These are phyloP conservation scores for Aspergillus arachidicola DNA, from an alignment of 2,329 filamentous ascomycete genomes.

Conservation along the genomic window DNA sequence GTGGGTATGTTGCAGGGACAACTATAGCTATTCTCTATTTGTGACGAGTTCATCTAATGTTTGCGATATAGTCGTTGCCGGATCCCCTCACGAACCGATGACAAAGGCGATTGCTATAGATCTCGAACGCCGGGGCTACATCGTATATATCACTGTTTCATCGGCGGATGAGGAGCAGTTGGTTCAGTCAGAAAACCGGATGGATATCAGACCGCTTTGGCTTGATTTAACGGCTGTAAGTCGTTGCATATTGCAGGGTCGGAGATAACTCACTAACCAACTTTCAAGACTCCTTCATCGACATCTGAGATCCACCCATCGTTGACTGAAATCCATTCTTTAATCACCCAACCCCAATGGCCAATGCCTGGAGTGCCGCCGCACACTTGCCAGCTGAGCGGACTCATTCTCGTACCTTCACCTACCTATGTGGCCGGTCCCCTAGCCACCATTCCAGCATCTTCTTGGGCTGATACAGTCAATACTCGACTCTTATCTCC, in stretches of 20 bases:
- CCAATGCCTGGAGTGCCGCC: constrained; percentile 75
- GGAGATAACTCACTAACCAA: constrained; percentile 9
- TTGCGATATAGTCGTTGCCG: constrained; percentile 72
- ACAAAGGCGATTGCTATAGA: constrained; percentile 82
- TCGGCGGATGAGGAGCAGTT: constrained; percentile 82
- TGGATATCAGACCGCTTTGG: constrained; percentile 79
- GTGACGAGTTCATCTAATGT: constrained; percentile 13
- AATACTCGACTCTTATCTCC: constrained; percentile 91
- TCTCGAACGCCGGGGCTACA: constrained; percentile 86
- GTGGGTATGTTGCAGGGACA: constrained; percentile 49
- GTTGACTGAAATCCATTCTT: constrained; percentile 71
- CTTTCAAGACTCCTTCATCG: constrained; percentile 60
- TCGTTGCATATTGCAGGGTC: not conserved
- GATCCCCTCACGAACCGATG: constrained; percentile 81
- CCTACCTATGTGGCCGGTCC: constrained; percentile 79
- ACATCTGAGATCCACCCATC: constrained; percentile 59
- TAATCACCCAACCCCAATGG: constrained; percentile 73
- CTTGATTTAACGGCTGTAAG: constrained; percentile 69
- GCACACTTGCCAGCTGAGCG: constrained; percentile 75
- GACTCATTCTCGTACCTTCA: constrained; percentile 79
- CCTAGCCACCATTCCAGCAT: constrained; percentile 81
- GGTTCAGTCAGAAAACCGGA: constrained; percentile 73
- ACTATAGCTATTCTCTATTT: constrained; percentile 12
- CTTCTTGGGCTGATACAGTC: constrained; percentile 83
- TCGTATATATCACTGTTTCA: constrained; percentile 87